Base-by-base conservation (phyloP, 257 asterid genomes). In the Datura wrightii region DNA sequence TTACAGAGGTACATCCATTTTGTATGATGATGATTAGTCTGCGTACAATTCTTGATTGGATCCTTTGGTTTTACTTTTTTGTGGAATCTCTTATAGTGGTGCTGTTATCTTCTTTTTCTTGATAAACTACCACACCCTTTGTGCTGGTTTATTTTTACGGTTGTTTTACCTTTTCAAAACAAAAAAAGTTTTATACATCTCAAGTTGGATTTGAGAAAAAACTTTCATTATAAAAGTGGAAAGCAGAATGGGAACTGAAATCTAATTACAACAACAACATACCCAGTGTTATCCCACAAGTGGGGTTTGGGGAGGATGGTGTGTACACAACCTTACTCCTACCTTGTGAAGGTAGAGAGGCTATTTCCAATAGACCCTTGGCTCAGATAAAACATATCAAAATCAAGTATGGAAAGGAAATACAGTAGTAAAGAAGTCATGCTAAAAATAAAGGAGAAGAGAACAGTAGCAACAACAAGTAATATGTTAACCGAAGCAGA, bases 1-100 rank as follows among this genome's bases (percentile, higher is more conserved):
- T 88, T 95, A 91, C 99, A 95, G 88, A 95, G 99, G 99, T 94
- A 93, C 60, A 31, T 78, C 63, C 82, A 52, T 78, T 78, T 78
- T 52, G 63, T 52, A 31, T 78, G 58, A 31, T 52, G 63, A 34
- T 52, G 82, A 78, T 78, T 31, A 14, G 46, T 34, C 46, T 78
- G 31, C 63, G 8, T 78, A 24, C 4, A 53, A 34, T 52, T 78
- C 48, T 71, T 53, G 63, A 31, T 78, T 76, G 13, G 31, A 52
- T 78, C n/a, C 82, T 52, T 52, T 16, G 63, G 48, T 34, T 78
- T 78, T 15, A 50, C 44, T 52, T 34, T 78, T 78, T 52, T 3
- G 39, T 52, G 46, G 15, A 50, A 15, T 78, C 46, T 13, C 58
- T 78, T 78, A 52, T 52, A 48, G 15, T 76, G 63, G 8, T 78